These are phyloP conservation scores for Tolypocladium sp. DNA, from an alignment of 2,329 filamentous ascomycete species.

Conservation along the genomic window DNA sequence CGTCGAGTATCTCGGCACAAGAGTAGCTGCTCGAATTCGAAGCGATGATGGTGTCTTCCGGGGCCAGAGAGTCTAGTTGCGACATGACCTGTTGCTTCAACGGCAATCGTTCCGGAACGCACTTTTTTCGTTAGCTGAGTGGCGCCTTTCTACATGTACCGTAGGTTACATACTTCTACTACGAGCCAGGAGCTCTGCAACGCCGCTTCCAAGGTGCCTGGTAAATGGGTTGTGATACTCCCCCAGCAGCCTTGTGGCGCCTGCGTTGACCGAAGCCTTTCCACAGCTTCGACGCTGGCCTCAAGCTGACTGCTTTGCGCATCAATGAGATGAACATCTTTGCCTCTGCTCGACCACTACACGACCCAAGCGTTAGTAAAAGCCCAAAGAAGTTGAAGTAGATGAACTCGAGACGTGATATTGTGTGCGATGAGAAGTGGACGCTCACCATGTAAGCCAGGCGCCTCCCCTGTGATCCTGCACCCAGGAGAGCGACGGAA, in stretches of 20 bases:
- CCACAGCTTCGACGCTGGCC: slow-evolving; percentile 15
- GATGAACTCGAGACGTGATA: neutral
- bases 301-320: slow-evolving; percentile 14
- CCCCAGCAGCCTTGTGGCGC: slow-evolving; percentile 7
- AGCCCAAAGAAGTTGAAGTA: neutral
- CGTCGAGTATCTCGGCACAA: slow-evolving; percentile 30
- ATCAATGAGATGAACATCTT: slow-evolving; percentile 18
- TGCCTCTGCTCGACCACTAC: slow-evolving; percentile 19
- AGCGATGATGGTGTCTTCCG: slow-evolving; percentile 27
- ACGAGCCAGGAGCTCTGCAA: slow-evolving; percentile 16
- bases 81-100: slow-evolving; percentile 29
- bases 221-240: slow-evolving; percentile 10
- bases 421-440: neutral
- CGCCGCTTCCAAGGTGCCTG: slow-evolving; percentile 8
- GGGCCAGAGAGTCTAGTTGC: slow-evolving; percentile 27
- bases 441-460: slow-evolving; percentile 18
- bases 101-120: slow-evolving; percentile 30
- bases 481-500: slow-evolving; percentile 16
- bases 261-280: slow-evolving; percentile 10
- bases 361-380: neutral
- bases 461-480: slow-evolving; percentile 19
- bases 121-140: slow-evolving; percentile 16
- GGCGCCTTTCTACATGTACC: neutral
- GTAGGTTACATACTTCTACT: slow-evolving; percentile 12
- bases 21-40: slow-evolving; percentile 39